A percentile compares a stretch with the other conserved stretches of the same genome.
phyloP scores from a whole-genome alignment of 768 basidiomycete genomes.

The Chiua virens region DNA sequence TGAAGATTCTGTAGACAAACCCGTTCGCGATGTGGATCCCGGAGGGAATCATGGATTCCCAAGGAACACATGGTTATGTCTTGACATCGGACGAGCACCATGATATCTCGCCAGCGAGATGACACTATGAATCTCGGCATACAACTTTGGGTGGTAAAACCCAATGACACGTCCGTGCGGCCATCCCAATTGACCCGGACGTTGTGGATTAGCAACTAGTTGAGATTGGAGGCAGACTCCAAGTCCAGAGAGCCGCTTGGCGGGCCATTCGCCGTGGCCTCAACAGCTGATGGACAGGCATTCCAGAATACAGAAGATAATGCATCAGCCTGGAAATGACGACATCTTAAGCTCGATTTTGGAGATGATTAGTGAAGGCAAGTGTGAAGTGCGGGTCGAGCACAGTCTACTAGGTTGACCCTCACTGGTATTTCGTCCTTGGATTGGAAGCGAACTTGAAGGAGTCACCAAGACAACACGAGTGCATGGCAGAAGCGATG shows the following conservation, averaged over 20 bases:
- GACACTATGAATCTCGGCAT: conserved; percentile 1
- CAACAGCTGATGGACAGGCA: conserved; percentile 1
- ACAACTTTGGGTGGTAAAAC: conserved; percentile 3
- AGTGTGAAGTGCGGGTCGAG: too few species aligned
- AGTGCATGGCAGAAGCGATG: too few species aligned
- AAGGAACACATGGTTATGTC: conserved; percentile 22
- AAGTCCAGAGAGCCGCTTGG: conserved; percentile 6
- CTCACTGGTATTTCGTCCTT: too few species aligned
- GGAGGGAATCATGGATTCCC: conserved; percentile 9
- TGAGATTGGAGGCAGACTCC: conserved; percentile 10
- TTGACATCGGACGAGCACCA: conserved; percentile 9
- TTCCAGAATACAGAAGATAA: too few species aligned
- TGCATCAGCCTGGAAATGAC: too few species aligned
- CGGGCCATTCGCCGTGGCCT: too few species aligned
- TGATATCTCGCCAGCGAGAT: conserved; percentile 5
- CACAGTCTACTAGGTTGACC: too few species aligned
- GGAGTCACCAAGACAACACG: too few species aligned
- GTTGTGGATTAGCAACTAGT: background rate
- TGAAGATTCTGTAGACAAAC: conserved; percentile 12
- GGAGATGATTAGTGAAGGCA: too few species aligned
- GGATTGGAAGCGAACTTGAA: too few species aligned
- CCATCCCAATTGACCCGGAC: conserved; percentile 12
- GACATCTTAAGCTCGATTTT: too few species aligned
- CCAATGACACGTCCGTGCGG: conserved; percentile 14
- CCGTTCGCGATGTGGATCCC: background rate